These are phyloP conservation scores for Amoebophrya sp. DNA, from an alignment of 169 alveolate species.

Conservation along the genomic window DNA sequence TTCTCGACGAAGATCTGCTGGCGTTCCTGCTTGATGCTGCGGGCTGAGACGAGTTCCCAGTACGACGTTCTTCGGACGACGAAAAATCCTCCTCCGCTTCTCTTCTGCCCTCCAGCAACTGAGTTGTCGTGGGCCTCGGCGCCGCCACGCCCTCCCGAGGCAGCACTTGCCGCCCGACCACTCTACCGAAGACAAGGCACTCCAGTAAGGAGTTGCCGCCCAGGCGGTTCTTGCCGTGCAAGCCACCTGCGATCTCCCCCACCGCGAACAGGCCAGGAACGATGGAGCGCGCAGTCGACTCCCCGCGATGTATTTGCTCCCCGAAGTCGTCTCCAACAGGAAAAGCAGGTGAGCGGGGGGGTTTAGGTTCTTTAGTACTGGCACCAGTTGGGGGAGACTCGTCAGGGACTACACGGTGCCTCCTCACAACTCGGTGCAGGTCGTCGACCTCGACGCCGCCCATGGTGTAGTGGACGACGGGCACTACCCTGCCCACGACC, in stretches of 20 bases:
- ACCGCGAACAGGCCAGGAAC: conserved; percentile 44
- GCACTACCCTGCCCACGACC: conserved; percentile 31
- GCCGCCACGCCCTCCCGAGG: conserved; percentile 15
- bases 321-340: too few relatives aligned
- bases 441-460: conserved; percentile 37
- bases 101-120: not conserved
- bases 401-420: too few relatives aligned
- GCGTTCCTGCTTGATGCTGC: too few relatives aligned
- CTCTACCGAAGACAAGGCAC: conserved; percentile 47
- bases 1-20: too few relatives aligned
- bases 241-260: conserved; percentile 50
- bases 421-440: not conserved
- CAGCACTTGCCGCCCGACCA: conserved; percentile 21
- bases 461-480: conserved; percentile 37
- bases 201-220: conserved; percentile 49
- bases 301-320: too few relatives aligned
- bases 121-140: conserved; percentile 22
- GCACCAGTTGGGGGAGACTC: too few relatives aligned
- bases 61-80: too few relatives aligned
- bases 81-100: conserved; percentile 11
- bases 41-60: too few relatives aligned
- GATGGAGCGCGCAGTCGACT: too few relatives aligned
- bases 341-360: too few relatives aligned
- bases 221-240: conserved; percentile 48
- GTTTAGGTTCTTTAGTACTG: too few relatives aligned